phyloP scores from a whole-genome alignment of 73 alveolate species.

The Blepharisma japonicum region DNA sequence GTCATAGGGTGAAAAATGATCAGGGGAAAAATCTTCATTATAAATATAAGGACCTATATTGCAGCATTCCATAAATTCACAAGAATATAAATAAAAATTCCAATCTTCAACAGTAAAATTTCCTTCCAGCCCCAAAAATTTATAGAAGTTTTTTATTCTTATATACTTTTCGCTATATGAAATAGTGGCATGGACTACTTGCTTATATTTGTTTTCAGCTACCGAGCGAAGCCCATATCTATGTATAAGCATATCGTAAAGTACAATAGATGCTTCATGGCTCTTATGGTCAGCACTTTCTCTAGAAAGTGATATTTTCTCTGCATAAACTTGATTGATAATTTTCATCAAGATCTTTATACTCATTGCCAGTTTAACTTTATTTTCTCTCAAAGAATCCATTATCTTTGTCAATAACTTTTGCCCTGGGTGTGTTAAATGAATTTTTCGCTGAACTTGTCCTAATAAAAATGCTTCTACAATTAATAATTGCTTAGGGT shows the following conservation, averaged over 20 bases:
- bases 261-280: background rate
- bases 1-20: background rate
- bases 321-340: background rate
- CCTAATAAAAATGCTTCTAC: constrained; percentile 8
- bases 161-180: background rate
- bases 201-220: background rate
- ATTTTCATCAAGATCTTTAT: constrained; percentile 3
- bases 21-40: constrained; percentile 4
- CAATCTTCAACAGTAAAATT: background rate
- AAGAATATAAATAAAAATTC: background rate
- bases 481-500: too few relatives aligned
- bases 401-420: background rate
- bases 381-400: background rate
- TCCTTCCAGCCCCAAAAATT: constrained; percentile 7
- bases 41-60: background rate
- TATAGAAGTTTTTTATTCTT: background rate
- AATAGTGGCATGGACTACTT: background rate
- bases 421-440: constrained; percentile 26
- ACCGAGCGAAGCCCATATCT: constrained; percentile 1
- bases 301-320: constrained; percentile 2
- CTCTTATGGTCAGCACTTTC: background rate
- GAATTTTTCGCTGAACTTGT: background rate
- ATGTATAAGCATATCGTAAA: constrained; percentile 20
- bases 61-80: background rate
- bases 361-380: background rate